Evolutionary conservation across 192 early-diverging fungal genomes (phyloP).

Genomic region (Allomyces macrogynus): DNA sequence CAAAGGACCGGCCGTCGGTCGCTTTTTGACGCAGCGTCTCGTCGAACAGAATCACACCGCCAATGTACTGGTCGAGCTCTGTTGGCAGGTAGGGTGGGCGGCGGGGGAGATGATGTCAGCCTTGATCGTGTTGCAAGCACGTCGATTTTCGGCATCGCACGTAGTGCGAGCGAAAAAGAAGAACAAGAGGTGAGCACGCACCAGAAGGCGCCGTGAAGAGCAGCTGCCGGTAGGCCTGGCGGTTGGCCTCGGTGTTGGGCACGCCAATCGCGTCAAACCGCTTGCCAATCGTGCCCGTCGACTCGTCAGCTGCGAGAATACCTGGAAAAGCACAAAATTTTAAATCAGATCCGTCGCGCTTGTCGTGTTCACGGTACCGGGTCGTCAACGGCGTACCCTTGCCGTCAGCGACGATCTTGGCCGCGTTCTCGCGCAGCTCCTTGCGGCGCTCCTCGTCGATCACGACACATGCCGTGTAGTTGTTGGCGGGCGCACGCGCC

Average conservation of each 20-base stretch:
- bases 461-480: background rate
- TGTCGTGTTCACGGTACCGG: too few relatives aligned
- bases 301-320: constrained; percentile 25
- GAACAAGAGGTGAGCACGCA: too few relatives aligned
- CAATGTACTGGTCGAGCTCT: constrained; percentile 15
- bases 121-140: too few relatives aligned
- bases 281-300: constrained; percentile 24
- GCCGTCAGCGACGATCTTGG: constrained; percentile 18
- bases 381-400: constrained; percentile 7
- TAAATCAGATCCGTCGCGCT: too few relatives aligned
- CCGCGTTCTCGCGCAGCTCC: constrained; percentile 14
- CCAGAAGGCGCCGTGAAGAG: constrained; percentile 12
- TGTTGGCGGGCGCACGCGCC: background rate
- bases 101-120: too few relatives aligned
- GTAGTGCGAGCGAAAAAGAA: too few relatives aligned
- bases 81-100: too few relatives aligned
- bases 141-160: too few relatives aligned
- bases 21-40: constrained; percentile 22
- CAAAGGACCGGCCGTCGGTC: constrained; percentile 14
- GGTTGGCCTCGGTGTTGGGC: constrained; percentile 20
- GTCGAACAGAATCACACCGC: constrained; percentile 20
- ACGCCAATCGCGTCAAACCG: constrained; percentile 16
- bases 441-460: constrained; percentile 6
- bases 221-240: constrained; percentile 20
- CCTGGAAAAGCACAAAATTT: background rate